Base-by-base conservation (phyloP, 129 eudicot species). In the Smallanthus sonchifolius region DNA sequence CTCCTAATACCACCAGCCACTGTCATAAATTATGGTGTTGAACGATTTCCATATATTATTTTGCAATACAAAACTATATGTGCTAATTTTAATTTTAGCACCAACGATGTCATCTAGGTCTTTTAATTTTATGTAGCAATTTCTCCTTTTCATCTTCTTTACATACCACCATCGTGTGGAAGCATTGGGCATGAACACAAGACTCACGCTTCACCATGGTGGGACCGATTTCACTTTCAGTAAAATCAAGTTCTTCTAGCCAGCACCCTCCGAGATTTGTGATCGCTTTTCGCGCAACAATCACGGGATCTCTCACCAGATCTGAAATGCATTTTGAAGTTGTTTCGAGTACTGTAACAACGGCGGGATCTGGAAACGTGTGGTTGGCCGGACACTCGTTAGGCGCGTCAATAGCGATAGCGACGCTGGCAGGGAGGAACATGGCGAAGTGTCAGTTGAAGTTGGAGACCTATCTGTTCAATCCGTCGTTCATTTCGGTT, bases 331-430 rank as follows among this genome's bases (percentile, higher is more conserved):
- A 82, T 10, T 20, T 81, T 14, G 79, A 79, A 65, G 73, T 80
- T 0, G 80, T 86, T 6, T 51, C 66, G n/a, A 54, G 67, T 20
- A 57, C 73, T 13, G 88, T 88, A 0, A 13, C 81, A 6, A 11
- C 36, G 5, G 81, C 47, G 14, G n/a, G n/a, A n/a, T n/a, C n/a
- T n/a, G n/a, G n/a, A n/a, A n/a, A n/a, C n/a, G n/a, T n/a, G 7
- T 93, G 97, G 97, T 70, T 93, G 57, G 83, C 96, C 6, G 98
- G 97, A n/a, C 98, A 93, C 70, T 93, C 98, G 6, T 20, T 83
- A 14, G 97, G 97, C 5, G 83, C 97, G 48, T 76, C 97, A 24
- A 83, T 90, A 1, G 89, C 92, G 8, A 67, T 93, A n/a, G n/a
- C 92, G 9, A 68, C 88, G 69, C 79, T 81, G 0, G 82, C 79